A percentile compares a stretch with the other conserved stretches of the same genome.
Conservation (phyloP, 2,329 filamentous ascomycete species). For the Ophiostoma himal-ulmi region DNA sequence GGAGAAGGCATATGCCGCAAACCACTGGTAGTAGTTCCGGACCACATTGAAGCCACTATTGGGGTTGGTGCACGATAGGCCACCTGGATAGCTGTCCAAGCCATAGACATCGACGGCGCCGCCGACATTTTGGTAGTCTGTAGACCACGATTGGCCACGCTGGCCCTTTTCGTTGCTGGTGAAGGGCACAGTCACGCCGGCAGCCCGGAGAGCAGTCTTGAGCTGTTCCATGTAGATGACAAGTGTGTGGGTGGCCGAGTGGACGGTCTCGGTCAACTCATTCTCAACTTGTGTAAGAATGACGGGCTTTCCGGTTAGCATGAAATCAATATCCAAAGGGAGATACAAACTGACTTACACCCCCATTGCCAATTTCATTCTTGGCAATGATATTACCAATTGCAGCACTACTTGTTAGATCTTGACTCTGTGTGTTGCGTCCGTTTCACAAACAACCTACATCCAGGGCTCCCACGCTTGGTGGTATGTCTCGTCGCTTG, state of each 20-base stretch:
- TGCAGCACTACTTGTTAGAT: slow-evolving; percentile 36
- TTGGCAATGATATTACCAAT: slow-evolving; percentile 63
- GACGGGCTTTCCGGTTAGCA: slow-evolving; percentile 44
- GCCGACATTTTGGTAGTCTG: slow-evolving; percentile 51
- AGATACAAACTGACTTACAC: slow-evolving; percentile 32
- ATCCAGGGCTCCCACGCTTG: slow-evolving; percentile 38
- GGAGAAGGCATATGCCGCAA: slow-evolving; percentile 48
- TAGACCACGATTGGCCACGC: slow-evolving; percentile 46
- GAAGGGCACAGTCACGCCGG: slow-evolving; percentile 24
- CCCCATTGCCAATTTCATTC: slow-evolving; percentile 75
- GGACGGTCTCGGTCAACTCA: slow-evolving; percentile 50
- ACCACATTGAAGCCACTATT: slow-evolving; percentile 45
- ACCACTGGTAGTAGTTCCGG: slow-evolving; percentile 52
- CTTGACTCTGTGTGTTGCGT: slow-evolving; percentile 43
- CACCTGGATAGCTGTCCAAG: slow-evolving; percentile 43
- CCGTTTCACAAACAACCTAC: not conserved
- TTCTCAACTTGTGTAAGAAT: slow-evolving; percentile 79
- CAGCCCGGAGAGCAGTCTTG: slow-evolving; percentile 20
- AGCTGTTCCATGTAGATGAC: slow-evolving; percentile 26
- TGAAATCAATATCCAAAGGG: not conserved
- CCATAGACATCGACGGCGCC: slow-evolving; percentile 48
- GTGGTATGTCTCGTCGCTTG: slow-evolving; percentile 55
- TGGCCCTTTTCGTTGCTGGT: slow-evolving; percentile 34
- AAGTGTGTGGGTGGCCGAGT: slow-evolving; percentile 24
- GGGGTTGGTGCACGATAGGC: slow-evolving; percentile 45